Evolutionary conservation across 1,139 yeast genomes (phyloP).

Genomic region (Hansenula sp.): DNA sequence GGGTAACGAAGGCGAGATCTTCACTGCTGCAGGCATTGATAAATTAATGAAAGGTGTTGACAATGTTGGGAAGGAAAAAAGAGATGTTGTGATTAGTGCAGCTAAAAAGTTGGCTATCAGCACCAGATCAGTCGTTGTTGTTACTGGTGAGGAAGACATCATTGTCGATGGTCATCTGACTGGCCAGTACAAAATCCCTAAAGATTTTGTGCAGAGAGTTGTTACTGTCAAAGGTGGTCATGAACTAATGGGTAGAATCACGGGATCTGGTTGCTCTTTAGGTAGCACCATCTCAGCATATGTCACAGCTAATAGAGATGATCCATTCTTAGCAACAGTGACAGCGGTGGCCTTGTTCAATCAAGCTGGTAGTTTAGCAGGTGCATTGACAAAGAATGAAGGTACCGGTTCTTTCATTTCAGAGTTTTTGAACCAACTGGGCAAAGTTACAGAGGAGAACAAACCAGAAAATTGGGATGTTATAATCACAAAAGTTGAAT

Average conservation of each 20-base stretch:
- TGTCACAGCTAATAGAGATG: conserved; percentile 41
- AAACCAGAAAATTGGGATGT: conserved; percentile 25
- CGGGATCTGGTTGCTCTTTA: conserved; percentile 86
- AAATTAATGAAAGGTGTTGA: conserved; percentile 75
- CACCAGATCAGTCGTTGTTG: conserved; percentile 62
- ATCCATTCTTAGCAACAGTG: conserved; percentile 45
- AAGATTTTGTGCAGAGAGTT: conserved; percentile 11
- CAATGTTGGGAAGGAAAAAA: conserved; percentile 35
- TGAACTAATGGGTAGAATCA: conserved; percentile 64
- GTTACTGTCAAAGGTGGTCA: conserved; percentile 49
- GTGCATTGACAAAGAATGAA: conserved; percentile 7
- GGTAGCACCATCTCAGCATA: conserved; percentile 71
- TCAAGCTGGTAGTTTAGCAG: conserved; percentile 57
- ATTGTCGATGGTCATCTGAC: conserved; percentile 37
- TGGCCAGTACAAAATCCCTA: conserved; percentile 22
- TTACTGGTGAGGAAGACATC: conserved; percentile 57
- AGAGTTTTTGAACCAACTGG: conserved; percentile 9
- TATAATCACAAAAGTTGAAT: neutral
- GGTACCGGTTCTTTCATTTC: conserved; percentile 17
- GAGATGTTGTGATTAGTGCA: conserved; percentile 30
- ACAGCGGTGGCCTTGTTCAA: conserved; percentile 64
- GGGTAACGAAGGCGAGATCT: conserved; percentile 85
- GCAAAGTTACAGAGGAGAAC: conserved; percentile 18
- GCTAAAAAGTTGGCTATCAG: conserved; percentile 53
- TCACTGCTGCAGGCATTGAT: conserved; percentile 38